These are phyloP conservation scores for Penicillium frequentans DNA, from an alignment of 2,329 filamentous ascomycete species.

Conservation along the genomic window DNA sequence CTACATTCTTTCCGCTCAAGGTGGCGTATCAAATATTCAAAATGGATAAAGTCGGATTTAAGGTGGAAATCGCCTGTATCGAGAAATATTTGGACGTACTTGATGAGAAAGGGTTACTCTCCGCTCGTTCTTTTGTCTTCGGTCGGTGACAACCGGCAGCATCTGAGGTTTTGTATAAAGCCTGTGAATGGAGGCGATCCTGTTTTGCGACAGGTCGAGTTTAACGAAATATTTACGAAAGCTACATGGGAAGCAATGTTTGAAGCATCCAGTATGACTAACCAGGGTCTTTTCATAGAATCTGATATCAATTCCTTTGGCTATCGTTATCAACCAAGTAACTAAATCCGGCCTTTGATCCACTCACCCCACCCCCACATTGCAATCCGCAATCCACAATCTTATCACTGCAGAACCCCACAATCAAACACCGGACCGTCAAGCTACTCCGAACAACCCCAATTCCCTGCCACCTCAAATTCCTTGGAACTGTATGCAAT, in stretches of 20 bases:
- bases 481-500: too few species aligned
- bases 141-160: background rate
- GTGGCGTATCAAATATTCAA: background rate
- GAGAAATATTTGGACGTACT: background rate
- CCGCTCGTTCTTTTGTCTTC: background rate
- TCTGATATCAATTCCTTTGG: too few species aligned
- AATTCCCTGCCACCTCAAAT: background rate
- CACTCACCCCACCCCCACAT: background rate
- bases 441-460: background rate
- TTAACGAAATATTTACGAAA: background rate
- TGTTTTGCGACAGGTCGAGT: background rate
- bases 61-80: background rate
- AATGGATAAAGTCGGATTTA: background rate
- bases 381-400: background rate
- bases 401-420: background rate
- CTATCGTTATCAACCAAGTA: background rate
- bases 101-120: background rate
- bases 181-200: background rate
- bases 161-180: background rate
- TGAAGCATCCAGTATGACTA: too few species aligned
- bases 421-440: constrained; percentile 1
- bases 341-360: background rate
- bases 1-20: background rate
- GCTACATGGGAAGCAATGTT: background rate
- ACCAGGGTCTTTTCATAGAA: too few species aligned